phyloP scores from a whole-genome alignment of 495 filamentous ascomycete genomes.

The Aspergillus saccharolyticus region DNA sequence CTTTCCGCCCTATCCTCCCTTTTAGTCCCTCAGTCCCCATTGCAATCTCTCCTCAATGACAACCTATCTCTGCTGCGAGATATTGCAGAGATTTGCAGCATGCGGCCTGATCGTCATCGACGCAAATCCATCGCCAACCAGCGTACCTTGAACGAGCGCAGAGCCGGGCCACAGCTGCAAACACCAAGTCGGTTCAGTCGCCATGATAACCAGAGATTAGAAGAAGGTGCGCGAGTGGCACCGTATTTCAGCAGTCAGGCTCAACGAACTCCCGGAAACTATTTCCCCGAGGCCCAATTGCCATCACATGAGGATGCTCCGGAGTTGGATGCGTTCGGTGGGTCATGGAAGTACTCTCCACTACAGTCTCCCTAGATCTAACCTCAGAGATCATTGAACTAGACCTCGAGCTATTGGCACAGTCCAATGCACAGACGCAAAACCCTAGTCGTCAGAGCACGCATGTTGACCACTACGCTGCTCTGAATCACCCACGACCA shows the following conservation, averaged over 20 bases:
- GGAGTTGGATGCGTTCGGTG: conserved; percentile 50
- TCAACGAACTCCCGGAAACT: background rate
- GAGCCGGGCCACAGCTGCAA: background rate
- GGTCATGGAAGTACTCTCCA: conserved; percentile 6
- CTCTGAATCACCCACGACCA: background rate
- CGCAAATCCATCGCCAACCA: conserved; percentile 2
- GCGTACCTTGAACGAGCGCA: conserved; percentile 1
- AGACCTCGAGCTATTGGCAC: conserved; percentile 42
- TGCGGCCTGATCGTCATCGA: background rate
- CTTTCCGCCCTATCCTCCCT: background rate
- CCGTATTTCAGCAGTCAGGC: conserved; percentile 6
- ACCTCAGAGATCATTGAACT: background rate
- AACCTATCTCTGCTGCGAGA: background rate
- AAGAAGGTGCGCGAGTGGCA: conserved; percentile 24
- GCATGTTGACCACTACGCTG: background rate
- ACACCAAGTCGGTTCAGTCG: conserved; percentile 1
- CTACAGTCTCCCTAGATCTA: background rate
- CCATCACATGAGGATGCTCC: conserved; percentile 20
- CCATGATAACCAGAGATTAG: conserved; percentile 20
- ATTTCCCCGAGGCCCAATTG: background rate
- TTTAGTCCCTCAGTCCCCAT: background rate
- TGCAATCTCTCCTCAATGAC: background rate
- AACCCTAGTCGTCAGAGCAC: background rate
- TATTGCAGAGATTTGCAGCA: background rate
- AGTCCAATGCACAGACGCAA: conserved; percentile 14